Conservation (phyloP, 805 yeast genomes). For the Kodamaea sagamina region DNA sequence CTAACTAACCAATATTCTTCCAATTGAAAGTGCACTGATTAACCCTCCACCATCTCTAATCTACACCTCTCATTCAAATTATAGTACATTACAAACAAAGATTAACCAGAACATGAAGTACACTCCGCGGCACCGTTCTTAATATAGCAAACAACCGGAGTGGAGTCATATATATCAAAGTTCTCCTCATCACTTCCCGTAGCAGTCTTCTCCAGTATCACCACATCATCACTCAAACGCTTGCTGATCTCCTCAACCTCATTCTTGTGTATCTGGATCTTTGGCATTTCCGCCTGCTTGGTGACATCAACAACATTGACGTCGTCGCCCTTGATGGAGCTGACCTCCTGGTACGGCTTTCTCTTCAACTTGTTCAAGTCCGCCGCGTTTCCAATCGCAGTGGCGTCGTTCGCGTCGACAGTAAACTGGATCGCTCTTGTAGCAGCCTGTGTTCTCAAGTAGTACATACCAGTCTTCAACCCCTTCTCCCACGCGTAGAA, state of each 20-base stretch:
- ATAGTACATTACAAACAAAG: slow-evolving; percentile 8
- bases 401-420: slow-evolving; percentile 41
- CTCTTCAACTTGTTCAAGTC: slow-evolving; percentile 20
- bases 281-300: slow-evolving; percentile 7
- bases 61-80: slow-evolving; percentile 8
- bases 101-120: slow-evolving; percentile 27
- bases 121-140: slow-evolving; percentile 23
- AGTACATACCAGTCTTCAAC: slow-evolving; percentile 97
- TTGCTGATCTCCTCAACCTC: slow-evolving; percentile 11
- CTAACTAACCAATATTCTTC: no score
- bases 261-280: slow-evolving; percentile 10
- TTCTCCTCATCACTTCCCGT: slow-evolving; percentile 11
- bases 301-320: slow-evolving; percentile 11
- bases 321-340: slow-evolving; percentile 12
- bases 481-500: slow-evolving; percentile 99
- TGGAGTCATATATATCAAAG: slow-evolving; percentile 37
- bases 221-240: slow-evolving; percentile 12
- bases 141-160: slow-evolving; percentile 35
- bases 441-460: slow-evolving; percentile 96
- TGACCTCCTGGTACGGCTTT: slow-evolving; percentile 23
- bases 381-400: background rate
- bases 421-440: slow-evolving; percentile 92
- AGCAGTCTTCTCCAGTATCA: slow-evolving; percentile 14
- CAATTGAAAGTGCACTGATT: no score
- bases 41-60: background rate